Base-by-base conservation (phyloP, 2,329 filamentous ascomycete genomes). In the Ophiocordyceps camponoti-rufipedis region DNA sequence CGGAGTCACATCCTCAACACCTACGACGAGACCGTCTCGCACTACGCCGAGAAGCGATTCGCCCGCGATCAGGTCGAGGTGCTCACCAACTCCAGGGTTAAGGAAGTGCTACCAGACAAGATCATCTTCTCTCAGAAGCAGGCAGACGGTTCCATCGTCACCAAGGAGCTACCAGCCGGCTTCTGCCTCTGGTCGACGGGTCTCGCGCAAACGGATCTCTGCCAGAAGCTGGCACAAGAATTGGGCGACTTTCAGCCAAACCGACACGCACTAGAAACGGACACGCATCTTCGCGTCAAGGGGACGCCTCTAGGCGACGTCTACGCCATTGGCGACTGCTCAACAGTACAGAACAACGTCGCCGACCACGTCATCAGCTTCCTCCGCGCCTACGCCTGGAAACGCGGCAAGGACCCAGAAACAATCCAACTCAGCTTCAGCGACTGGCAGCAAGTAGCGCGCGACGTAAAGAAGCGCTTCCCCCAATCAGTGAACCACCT, bases 161-260 rank as follows among this genome's bases (percentile, higher is more conserved):
- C 79, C 23, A 98, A 98, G 61, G 91, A 98, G 56, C 76, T 98
- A 0, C 89, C 91, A 0, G 88, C 86, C 70, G 91, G 87, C 28
- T 94, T 98, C 67, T 96, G 91, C 55, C 71, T 98, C 13, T 98
- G 91, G 91, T 96, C 91, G 0, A 98, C 91, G 0, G 91, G 91
- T 49, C 89, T 98, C 40, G 71, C 88, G 0, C 91, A 94, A 58
- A 84, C 85, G 5, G 74, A 83, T 28, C 79, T 98, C 52, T 83
- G 78, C 58, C 75, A 86, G 62, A 80, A 68, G 16, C 66, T 98
- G 28, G 80, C 88, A 3, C 67, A 74, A n/a, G 84, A 86, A 54
- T 75, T 98, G 3, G 78, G 76, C 16, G 70, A 81, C 5, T 64
- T 67, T 13, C 91, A 98, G 61, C 87, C 78, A 51, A 98, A 98